Base-by-base conservation (phyloP, 805 yeast genomes). In the Saturnispora diversa region DNA sequence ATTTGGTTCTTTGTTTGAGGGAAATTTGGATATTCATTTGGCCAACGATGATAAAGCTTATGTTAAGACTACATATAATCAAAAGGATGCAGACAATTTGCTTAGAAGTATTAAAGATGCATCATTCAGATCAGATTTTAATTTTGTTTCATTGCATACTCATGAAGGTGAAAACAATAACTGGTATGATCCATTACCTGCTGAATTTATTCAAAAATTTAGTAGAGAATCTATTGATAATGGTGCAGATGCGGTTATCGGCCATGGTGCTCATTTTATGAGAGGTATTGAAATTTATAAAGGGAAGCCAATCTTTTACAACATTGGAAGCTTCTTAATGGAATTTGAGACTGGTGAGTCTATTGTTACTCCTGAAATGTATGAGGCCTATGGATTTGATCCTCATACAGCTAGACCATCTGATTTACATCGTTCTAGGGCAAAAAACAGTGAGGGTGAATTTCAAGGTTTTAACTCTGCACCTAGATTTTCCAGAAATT, bases 141-240 rank as follows among this genome's bases (percentile, higher is more conserved):
- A 53, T 39, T 47, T 55, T 38, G 52, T 55, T 20, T 43, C 55
- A 2, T 31, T 53, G 8, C 59, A 55, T 37, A 55, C 59, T 11
- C 59, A 55, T 33, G 61, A 51, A 40, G 59, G 59, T 35, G 48
- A 50, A 40, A 47, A 46, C 44, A 51, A 60, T 53, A 53, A 60
- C 50, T 48, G 65, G 65, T 50, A 60, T 54, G 44, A 46, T 31
- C 50, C 56, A 23, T 28, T 36, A 13, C 56, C 60, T 17, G 59
- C 57, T 31, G 53, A 50, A 24, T 53, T 52, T 43, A 48, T 55
- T 29, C 54, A 48, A 30, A 49, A 54, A 16, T 52, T 55, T 19
- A 52, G 57, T 5, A 47, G 53, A 37, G 39, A 51, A 24, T 43
- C 53, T 25, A 54, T 54, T 32, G 58, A 56, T 36, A 37, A 43